A percentile compares a stretch with the other conserved stretches of the same genome.
Evolutionary conservation across 2,329 filamentous ascomycete species (phyloP).

Genomic region (Esteya vermicola): DNA sequence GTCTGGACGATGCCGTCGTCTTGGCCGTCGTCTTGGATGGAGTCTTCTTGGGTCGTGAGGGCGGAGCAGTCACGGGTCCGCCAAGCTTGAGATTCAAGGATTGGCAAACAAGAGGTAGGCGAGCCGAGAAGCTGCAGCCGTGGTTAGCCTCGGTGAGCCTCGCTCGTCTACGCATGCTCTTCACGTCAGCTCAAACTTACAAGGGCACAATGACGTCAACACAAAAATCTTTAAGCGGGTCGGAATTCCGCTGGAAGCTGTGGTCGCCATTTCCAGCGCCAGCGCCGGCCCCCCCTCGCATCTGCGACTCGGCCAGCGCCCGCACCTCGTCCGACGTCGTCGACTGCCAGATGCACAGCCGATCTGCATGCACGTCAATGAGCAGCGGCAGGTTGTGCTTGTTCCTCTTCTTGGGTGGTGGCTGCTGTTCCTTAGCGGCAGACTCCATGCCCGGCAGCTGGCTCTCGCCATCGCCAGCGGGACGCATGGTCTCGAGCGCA

Average conservation of each 20-base stretch:
- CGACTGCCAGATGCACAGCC: slow-evolving; percentile 73
- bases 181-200: too few species aligned
- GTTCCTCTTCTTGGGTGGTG: slow-evolving; percentile 37
- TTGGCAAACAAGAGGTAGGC: slow-evolving; percentile 57
- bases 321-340: slow-evolving; percentile 47
- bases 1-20: slow-evolving; percentile 16
- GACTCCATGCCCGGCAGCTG: slow-evolving; percentile 29
- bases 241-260: slow-evolving; percentile 22
- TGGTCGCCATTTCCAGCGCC: too few species aligned
- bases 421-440: slow-evolving; percentile 16
- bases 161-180: too few species aligned
- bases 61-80: slow-evolving; percentile 48
- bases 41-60: slow-evolving; percentile 29
- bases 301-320: slow-evolving; percentile 33
- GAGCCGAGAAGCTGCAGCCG: slow-evolving; percentile 58
- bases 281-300: slow-evolving; percentile 14
- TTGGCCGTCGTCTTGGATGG: not conserved
- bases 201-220: slow-evolving; percentile 71
- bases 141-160: slow-evolving; percentile 23
- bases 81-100: slow-evolving; percentile 63
- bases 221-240: slow-evolving; percentile 63
- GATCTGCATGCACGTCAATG: slow-evolving; percentile 61
- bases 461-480: slow-evolving; percentile 26
- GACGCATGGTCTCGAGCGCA: slow-evolving; percentile 43
- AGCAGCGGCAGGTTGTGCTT: slow-evolving; percentile 51